These are phyloP conservation scores for Nannizzia gypsea DNA, from an alignment of 2,329 filamentous ascomycete genomes.

Conservation along the genomic window DNA sequence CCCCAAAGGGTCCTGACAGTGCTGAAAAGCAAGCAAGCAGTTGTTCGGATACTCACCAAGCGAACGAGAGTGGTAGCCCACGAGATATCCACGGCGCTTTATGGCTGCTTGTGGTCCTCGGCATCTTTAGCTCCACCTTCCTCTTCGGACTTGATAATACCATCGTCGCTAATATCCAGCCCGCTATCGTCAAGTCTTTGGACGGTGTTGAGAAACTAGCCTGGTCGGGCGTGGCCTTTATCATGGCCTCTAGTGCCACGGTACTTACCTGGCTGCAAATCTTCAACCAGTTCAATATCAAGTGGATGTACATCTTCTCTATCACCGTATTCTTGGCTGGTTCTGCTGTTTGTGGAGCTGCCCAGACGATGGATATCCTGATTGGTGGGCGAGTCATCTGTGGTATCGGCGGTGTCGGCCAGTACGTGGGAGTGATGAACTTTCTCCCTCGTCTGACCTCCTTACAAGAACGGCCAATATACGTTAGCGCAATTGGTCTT, in stretches of 20 bases:
- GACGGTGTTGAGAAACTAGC: constrained; percentile 28
- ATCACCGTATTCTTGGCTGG: constrained; percentile 24
- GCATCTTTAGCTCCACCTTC: background rate
- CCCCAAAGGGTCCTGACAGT: background rate
- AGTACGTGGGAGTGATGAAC: constrained; percentile 33
- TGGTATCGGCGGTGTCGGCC: constrained; percentile 24
- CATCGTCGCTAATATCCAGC: constrained; percentile 22
- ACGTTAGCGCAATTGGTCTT: constrained; percentile 25
- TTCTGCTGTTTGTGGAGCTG: constrained; percentile 33
- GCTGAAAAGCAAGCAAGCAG: background rate
- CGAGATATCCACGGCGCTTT: background rate
- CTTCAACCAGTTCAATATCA: constrained; percentile 36
- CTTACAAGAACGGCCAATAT: constrained; percentile 19
- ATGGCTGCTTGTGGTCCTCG: background rate
- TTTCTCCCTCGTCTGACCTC: constrained; percentile 18
- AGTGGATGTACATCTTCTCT: constrained; percentile 30
- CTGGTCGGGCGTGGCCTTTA: constrained; percentile 35
- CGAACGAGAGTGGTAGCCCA: background rate
- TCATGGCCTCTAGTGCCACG: constrained; percentile 29
- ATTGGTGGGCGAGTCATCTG: constrained; percentile 32
- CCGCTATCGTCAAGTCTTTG: constrained; percentile 30
- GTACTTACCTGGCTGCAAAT: constrained; percentile 28
- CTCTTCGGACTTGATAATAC: background rate
- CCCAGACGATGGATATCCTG: constrained; percentile 35
- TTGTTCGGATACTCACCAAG: background rate